Base-by-base conservation (phyloP, 805 yeast genomes). In the Myxozyma neotropica region DNA sequence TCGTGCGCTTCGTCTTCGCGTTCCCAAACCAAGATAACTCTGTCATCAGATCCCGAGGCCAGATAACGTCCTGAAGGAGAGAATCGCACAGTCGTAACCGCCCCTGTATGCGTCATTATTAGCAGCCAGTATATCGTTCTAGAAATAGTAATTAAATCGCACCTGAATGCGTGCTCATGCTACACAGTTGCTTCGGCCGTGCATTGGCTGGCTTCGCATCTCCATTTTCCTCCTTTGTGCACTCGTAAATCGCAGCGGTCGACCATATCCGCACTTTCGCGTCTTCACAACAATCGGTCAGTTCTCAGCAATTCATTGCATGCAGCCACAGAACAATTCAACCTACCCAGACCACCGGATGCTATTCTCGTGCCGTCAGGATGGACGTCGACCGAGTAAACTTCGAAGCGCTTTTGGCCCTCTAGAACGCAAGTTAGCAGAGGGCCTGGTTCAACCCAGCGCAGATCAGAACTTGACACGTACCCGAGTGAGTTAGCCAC, bases 41-140 rank as follows among this genome's bases (percentile, higher is more conserved):
- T 85, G 72, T 94, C 99, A 72, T 94, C 99, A 2, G 97, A 89
- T 0, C 99, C 99, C 24, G 94, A 85, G 0, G 98, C 98, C 27
- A 94, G 73, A 70, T 88, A 94, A 50, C 93, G 76, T 0, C 97
- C 97, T 68, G 87, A 88, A 0, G 98, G 97, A 0, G 96, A 88
- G 71, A 94, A 94, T 68, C 92, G 81, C 24, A 94, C 94, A 57
- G 90, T 86, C 0, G 99, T 94, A 3, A 94, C 97, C 1, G 96
- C 96, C 17, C 65, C 64, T 60, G 17, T 4, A 7, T 3, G 23
- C 15, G 36, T 31, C 23, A 33, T 12, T 10, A 24, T 19, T 10
- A 13, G 26, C 8, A 7, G 4, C 38, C n/a, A n/a, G 12, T n/a
- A 4, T 35, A 35, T n/a, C 12, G 12, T 35, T 3, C 12, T 35